A percentile compares a stretch with the other conserved stretches of the same genome.
Conservation (phyloP, 2,329 filamentous ascomycete genomes). For the Aspergillus nomiae region DNA sequence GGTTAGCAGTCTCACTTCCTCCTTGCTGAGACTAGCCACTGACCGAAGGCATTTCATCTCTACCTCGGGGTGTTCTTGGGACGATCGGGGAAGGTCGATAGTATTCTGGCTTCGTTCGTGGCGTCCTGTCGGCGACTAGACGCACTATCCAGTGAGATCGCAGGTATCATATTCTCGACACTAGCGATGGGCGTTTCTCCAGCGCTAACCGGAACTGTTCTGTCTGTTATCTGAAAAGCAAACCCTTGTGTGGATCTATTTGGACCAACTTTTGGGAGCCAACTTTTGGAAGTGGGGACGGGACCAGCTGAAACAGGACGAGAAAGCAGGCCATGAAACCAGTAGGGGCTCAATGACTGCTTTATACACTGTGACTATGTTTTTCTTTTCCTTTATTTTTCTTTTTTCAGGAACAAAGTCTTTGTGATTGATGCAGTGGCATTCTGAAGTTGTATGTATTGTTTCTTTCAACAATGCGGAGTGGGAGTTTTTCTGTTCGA, state of each 20-base stretch:
- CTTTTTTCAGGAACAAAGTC: not conserved
- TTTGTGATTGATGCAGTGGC: not conserved
- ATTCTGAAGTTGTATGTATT: not conserved
- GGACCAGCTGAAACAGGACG: not conserved
- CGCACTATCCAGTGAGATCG: not conserved
- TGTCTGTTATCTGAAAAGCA: not conserved
- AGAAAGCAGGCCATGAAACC: not conserved
- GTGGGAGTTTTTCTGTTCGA: not conserved
- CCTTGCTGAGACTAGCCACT: conserved; percentile 21
- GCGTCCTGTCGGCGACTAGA: not conserved
- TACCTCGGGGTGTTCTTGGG: conserved; percentile 1
- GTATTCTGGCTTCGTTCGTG: not conserved
- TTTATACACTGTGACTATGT: not conserved
- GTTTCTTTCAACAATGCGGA: not conserved
- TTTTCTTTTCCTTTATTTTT: not conserved
- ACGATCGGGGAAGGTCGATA: not conserved
- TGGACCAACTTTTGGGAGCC: not conserved
- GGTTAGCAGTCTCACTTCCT: conserved; percentile 26
- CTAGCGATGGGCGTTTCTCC: no score
- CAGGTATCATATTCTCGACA: not conserved
- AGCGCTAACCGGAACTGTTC: not conserved
- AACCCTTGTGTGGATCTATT: not conserved
- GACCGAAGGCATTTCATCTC: conserved; percentile 19
- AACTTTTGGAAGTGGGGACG: not conserved
- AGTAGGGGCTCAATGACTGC: not conserved